A percentile compares a stretch with the other conserved stretches of the same genome.
phyloP scores from a whole-genome alignment of 192 early-diverging fungal species.

The Piromyces sp. region DNA sequence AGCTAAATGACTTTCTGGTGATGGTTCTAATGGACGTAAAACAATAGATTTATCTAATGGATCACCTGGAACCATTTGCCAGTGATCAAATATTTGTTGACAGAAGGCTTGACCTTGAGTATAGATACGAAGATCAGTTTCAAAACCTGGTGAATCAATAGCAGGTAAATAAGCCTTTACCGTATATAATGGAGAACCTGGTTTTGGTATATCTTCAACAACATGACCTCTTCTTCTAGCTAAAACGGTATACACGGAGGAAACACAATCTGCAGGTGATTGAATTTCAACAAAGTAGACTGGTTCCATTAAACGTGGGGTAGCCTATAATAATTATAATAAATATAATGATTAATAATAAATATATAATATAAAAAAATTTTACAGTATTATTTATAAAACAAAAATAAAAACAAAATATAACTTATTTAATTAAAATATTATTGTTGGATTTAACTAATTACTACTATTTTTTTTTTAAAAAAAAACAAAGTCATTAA shows the following conservation, averaged over 20 bases:
- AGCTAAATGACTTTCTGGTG: slow-evolving; percentile 66
- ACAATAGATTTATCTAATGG: slow-evolving; percentile 79
- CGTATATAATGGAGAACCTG: slow-evolving; percentile 83
- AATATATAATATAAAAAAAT: too few relatives aligned
- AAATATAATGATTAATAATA: too few relatives aligned
- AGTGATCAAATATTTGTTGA: slow-evolving; percentile 96
- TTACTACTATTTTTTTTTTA: too few relatives aligned
- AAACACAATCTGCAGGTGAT: slow-evolving; percentile 86
- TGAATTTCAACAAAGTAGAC: slow-evolving; percentile 92
- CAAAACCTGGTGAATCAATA: slow-evolving; percentile 90
- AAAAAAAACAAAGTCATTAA: too few relatives aligned
- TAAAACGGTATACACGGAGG: slow-evolving; percentile 86
- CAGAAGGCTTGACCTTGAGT: slow-evolving; percentile 95
- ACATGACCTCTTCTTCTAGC: slow-evolving; percentile 86
- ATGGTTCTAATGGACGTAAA: slow-evolving; percentile 78
- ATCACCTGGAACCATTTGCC: slow-evolving; percentile 94
- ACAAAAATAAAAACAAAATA: too few relatives aligned
- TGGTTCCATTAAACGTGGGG: slow-evolving; percentile 94
- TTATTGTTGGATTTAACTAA: too few relatives aligned
- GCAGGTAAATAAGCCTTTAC: slow-evolving; percentile 88
- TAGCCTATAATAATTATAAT: slow-evolving; percentile 33
- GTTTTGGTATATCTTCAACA: slow-evolving; percentile 78
- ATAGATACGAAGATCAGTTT: slow-evolving; percentile 88
- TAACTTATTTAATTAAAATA: too few relatives aligned
- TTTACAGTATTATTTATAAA: too few relatives aligned